Evolutionary conservation across 139 green algal genomes (phyloP).

Genomic region (Haematococcus lacustris): DNA sequence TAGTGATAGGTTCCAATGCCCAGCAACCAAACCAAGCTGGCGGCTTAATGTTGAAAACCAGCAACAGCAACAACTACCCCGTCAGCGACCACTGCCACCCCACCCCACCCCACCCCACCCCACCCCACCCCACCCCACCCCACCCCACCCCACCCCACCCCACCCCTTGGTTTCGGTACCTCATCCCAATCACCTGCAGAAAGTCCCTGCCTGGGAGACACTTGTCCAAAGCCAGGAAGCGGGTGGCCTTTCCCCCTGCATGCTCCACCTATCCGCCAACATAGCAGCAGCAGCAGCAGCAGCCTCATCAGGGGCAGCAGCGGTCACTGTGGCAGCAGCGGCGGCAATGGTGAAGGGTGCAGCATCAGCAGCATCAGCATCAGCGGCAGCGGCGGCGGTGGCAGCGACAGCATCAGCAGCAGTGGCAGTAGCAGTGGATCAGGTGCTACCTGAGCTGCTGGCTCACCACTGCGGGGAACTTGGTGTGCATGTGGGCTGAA

Average conservation of each 20-base stretch:
- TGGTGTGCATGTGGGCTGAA: conserved; percentile 90
- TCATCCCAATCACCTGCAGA: conserved; percentile 88
- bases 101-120: too few relatives aligned
- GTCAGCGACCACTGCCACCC: too few relatives aligned
- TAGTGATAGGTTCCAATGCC: too few relatives aligned
- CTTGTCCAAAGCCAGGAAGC: conserved; percentile 96
- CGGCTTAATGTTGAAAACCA: too few relatives aligned
- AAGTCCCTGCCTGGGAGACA: conserved; percentile 88
- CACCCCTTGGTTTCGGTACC: too few relatives aligned
- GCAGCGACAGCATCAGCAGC: too few relatives aligned
- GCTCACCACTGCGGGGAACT: conserved; percentile 82
- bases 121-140: too few relatives aligned
- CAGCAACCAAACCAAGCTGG: too few relatives aligned
- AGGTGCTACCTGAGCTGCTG: conserved; percentile 34
- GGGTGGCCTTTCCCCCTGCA: conserved; percentile 31
- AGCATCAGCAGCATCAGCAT: conserved; percentile 3
- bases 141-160: too few relatives aligned
- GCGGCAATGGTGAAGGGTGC: background rate
- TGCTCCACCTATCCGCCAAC: background rate
- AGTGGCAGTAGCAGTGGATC: too few relatives aligned
- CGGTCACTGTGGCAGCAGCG: background rate
- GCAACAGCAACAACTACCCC: too few relatives aligned
- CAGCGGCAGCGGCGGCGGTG: conserved; percentile 4
- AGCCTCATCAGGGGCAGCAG: background rate
- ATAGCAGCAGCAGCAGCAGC: background rate